Conservation (phyloP, 2,329 filamentous ascomycete species). For the Celoporthe dispersa region DNA sequence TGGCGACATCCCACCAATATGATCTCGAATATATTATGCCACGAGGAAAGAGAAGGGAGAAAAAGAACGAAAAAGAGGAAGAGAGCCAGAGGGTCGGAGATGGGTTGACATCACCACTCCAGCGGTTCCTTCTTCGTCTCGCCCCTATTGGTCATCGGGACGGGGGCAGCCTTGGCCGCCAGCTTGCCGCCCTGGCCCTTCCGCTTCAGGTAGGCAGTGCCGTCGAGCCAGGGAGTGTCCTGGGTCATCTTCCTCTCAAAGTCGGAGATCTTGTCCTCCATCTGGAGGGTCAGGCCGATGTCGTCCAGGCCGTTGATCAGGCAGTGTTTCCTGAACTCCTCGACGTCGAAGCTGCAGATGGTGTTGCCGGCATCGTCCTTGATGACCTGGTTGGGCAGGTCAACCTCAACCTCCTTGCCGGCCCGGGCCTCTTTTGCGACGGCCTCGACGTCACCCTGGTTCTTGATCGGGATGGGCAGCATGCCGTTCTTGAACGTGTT, state of each 20-base stretch:
- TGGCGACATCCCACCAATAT: conserved; percentile 1
- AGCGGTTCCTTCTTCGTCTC: conserved; percentile 83
- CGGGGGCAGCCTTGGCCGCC: conserved; percentile 64
- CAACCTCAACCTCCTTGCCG: conserved; percentile 84
- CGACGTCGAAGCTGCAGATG: conserved; percentile 82
- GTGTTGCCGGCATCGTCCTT: conserved; percentile 74
- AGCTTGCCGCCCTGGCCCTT: conserved; percentile 59
- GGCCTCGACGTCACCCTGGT: conserved; percentile 67
- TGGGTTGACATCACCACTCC: conserved; percentile 77
- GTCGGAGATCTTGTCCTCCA: conserved; percentile 82
- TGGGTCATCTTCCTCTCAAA: conserved; percentile 80
- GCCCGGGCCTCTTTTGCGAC: conserved; percentile 79
- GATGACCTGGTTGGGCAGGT: conserved; percentile 83
- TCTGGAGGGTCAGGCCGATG: conserved; percentile 91
- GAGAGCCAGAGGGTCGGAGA: background rate
- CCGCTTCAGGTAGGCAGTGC: conserved; percentile 75
- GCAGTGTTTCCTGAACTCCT: conserved; percentile 94
- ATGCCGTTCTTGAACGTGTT: conserved; percentile 99
- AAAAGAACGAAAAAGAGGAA: background rate
- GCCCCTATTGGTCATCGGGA: conserved; percentile 88
- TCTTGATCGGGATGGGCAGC: conserved; percentile 80
- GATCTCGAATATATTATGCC: conserved; percentile 20
- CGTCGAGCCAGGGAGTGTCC: conserved; percentile 90
- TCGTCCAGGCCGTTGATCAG: conserved; percentile 92
- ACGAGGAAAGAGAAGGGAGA: background rate